A percentile compares a stretch with the other conserved stretches of the same genome.
Conservation (phyloP, 169 alveolate genomes). For the Cryptosporidium felis region DNA sequence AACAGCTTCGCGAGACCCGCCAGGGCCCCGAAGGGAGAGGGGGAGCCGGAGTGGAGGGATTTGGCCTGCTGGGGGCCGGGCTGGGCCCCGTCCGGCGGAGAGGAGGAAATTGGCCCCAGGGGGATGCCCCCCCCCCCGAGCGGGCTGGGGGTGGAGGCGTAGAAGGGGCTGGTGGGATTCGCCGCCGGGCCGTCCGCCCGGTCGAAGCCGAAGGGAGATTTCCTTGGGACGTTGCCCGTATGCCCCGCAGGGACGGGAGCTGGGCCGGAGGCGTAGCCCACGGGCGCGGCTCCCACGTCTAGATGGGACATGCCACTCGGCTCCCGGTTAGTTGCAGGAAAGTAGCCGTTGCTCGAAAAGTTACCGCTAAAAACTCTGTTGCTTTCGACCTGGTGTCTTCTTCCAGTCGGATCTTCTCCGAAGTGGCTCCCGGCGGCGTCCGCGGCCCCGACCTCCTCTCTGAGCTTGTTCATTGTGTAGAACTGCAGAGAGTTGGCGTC, state of each 20-base stretch:
- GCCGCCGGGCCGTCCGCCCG: neutral
- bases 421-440: neutral
- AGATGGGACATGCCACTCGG: neutral
- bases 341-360: neutral
- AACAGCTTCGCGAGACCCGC: neutral
- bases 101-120: conserved; percentile 19
- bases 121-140: neutral
- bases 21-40: neutral
- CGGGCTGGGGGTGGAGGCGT: too few relatives aligned
- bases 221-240: conserved; percentile 21
- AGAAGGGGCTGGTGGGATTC: neutral
- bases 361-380: neutral
- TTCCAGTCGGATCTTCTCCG: neutral
- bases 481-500: conserved; percentile 66
- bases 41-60: neutral
- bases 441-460: conserved; percentile 1
- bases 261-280: neutral
- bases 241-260: neutral
- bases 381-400: neutral
- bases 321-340: too few relatives aligned
- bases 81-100: neutral
- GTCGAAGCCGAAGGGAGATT: conserved; percentile 12
- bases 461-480: conserved; percentile 43
- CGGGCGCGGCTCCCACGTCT: neutral
- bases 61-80: conserved; percentile 11